Evolutionary conservation across 1,139 yeast genomes (phyloP).

Genomic region (Blastobotrys aristatus): DNA sequence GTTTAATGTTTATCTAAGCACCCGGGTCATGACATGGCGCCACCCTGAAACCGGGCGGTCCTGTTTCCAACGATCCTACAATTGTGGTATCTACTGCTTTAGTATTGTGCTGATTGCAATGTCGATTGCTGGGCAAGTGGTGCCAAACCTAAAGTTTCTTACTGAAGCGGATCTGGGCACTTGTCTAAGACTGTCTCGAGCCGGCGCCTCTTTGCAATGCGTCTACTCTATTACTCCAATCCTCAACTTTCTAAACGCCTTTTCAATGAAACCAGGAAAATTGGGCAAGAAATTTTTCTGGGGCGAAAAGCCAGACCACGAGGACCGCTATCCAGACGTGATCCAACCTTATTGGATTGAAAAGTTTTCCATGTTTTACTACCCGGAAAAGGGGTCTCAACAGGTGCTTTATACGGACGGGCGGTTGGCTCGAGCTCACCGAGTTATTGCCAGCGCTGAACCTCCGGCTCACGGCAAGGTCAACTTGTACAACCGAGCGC

Average conservation of each 20-base stretch:
- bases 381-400: conserved; percentile 26
- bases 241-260: conserved; percentile 48
- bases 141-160: conserved; percentile 59
- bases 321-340: conserved; percentile 36
- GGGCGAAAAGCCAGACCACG: conserved; percentile 24
- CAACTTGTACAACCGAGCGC: too few species aligned
- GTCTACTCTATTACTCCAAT: conserved; percentile 55
- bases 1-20: conserved; percentile 53
- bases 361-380: conserved; percentile 48
- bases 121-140: conserved; percentile 62
- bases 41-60: conserved; percentile 73
- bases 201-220: conserved; percentile 52
- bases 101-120: conserved; percentile 57
- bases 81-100: conserved; percentile 49
- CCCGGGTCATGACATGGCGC: conserved; percentile 74
- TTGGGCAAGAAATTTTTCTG: conserved; percentile 36
- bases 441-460: conserved; percentile 3
- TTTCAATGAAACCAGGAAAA: conserved; percentile 49
- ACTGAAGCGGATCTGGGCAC: conserved; percentile 41
- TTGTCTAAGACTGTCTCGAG: conserved; percentile 56
- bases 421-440: conserved; percentile 1
- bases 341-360: conserved; percentile 82
- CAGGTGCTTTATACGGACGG: background rate
- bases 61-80: conserved; percentile 48
- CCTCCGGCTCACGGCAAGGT: conserved; percentile 11